Percentiles rank a stretch among this genome's conserved stretches.
phyloP scores from a whole-genome alignment of 2,329 filamentous ascomycete species.

The Dactylellina cionopaga region DNA sequence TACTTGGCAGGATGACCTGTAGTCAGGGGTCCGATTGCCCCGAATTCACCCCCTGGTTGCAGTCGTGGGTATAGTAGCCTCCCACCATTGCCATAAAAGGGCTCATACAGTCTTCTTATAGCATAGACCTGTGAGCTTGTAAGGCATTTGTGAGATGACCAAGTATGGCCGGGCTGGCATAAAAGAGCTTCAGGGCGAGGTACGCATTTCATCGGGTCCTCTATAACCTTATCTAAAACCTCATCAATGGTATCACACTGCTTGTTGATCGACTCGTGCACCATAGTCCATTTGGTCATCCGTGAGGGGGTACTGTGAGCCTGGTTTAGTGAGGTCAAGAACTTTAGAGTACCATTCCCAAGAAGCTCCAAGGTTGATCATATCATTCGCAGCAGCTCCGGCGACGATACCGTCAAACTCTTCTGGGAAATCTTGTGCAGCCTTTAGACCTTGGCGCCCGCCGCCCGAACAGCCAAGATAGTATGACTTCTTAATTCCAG shows the following conservation, averaged over 20 bases:
- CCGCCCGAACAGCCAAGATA: slow-evolving; percentile 65
- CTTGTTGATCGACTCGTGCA: slow-evolving; percentile 60
- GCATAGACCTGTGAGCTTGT: slow-evolving; percentile 58
- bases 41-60: slow-evolving; percentile 10
- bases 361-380: slow-evolving; percentile 60
- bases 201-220: slow-evolving; percentile 59
- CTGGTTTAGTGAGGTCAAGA: slow-evolving; percentile 57
- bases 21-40: not conserved
- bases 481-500: slow-evolving; percentile 61
- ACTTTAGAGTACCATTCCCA: not conserved
- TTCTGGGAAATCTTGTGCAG: slow-evolving; percentile 62
- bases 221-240: slow-evolving; percentile 63
- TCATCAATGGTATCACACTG: slow-evolving; percentile 67
- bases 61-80: slow-evolving; percentile 57
- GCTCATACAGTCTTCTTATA: slow-evolving; percentile 58
- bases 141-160: slow-evolving; percentile 55
- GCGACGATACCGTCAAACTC: slow-evolving; percentile 65
- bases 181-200: slow-evolving; percentile 59
- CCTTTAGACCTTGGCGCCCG: slow-evolving; percentile 64
- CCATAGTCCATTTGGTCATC: slow-evolving; percentile 58
- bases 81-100: slow-evolving; percentile 59
- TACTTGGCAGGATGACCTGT: not conserved
- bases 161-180: slow-evolving; percentile 53
- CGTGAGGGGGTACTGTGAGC: not conserved
- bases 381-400: slow-evolving; percentile 62